Base-by-base conservation (phyloP, 2,329 filamentous ascomycete species). In the Fusarium mexicanum region DNA sequence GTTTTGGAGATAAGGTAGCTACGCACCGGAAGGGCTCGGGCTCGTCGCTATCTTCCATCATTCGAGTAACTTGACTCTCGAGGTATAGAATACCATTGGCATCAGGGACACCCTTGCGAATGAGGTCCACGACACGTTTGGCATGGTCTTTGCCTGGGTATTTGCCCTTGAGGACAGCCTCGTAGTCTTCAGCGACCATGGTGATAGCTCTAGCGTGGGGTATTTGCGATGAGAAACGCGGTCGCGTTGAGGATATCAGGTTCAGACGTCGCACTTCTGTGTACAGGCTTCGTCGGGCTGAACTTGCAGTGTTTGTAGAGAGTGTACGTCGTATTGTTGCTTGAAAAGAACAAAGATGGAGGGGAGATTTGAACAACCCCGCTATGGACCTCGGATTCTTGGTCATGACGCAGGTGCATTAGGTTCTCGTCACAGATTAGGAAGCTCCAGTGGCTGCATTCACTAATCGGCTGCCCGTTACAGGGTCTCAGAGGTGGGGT, bases 11-110 rank as follows among this genome's bases (percentile, higher is more conserved):
- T 38, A 50, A 55, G 41, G 31, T n/a, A 18, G 8, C 11, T 29
- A 55, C 76, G 61, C 87, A 95, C 91, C 94, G 89, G 82, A 98
- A 98, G 31, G 91, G 94, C 78, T 91, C 89, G 13, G 92, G 88
- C 80, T 93, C 91, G 83, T 98, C 96, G 80, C 94, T 96, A 82
- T 99, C 96, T 84, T 98, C 96, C 53, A 94, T 89, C 82, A 98
- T 87, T 80, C 90, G 91, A 72, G 92, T 94, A 82, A 92, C 91
- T 80, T 95, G 93, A 61, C 92, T 93, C 85, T 98, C 96, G 51
- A 98, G 87, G 81, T 98, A 99, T 65, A 99, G 88, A 24, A 96
- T 87, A 54, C 95, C 95, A 38, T 79, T 80, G 64, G 87, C 87
- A 72, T 90, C 87, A 38, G 92, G 90, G 46, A 91, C 85, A 80